These are phyloP conservation scores for Xylaria curta DNA, from an alignment of 495 filamentous ascomycete genomes.

Conservation along the genomic window DNA sequence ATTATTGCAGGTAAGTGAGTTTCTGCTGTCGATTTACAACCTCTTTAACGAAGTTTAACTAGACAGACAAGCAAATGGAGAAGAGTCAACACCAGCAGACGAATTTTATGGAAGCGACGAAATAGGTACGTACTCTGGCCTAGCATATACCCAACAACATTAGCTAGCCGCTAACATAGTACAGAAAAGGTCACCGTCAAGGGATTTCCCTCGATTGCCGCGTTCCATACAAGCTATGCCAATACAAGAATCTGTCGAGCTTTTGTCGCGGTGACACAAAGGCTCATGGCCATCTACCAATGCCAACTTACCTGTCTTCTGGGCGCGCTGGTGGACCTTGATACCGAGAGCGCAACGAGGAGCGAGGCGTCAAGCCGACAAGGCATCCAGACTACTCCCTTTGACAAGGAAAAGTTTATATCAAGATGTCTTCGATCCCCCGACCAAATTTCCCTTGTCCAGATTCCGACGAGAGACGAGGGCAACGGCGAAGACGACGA, in stretches of 20 bases:
- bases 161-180: background rate
- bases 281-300: background rate
- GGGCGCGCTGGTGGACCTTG: background rate
- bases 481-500: background rate
- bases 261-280: background rate
- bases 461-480: background rate
- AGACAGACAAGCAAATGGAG: conserved; percentile 10
- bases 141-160: background rate
- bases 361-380: background rate
- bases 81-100: background rate
- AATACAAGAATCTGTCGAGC: conserved; percentile 6
- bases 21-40: background rate
- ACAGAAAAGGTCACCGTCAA: background rate
- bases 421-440: conserved; percentile 9
- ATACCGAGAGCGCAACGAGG: background rate
- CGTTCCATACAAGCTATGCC: conserved; percentile 1
- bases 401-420: conserved; percentile 21
- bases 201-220: conserved; percentile 9
- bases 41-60: background rate
- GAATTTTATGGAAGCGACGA: conserved; percentile 11
- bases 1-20: background rate
- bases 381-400: background rate
- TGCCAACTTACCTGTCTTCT: background rate
- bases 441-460: conserved; percentile 11
- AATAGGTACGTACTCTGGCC: background rate